phyloP scores from a whole-genome alignment of 768 basidiomycete species.

The Amanita inopinata region DNA sequence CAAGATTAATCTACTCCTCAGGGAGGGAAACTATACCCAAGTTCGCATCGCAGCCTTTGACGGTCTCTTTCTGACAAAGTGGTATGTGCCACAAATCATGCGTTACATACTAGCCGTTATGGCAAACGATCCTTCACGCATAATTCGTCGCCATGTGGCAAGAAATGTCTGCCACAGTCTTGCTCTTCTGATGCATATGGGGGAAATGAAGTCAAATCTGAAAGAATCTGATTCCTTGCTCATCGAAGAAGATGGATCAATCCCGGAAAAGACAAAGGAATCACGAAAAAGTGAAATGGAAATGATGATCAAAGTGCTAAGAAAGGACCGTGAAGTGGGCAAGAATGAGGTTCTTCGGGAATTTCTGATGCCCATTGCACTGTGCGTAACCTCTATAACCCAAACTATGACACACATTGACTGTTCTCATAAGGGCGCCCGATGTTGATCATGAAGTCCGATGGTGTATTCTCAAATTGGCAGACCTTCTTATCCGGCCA shows the following conservation, averaged over 20 bases:
- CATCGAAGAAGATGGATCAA: slow-evolving; percentile 79
- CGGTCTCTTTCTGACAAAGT: slow-evolving; percentile 80
- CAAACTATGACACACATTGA: slow-evolving; percentile 16
- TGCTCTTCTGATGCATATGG: slow-evolving; percentile 78
- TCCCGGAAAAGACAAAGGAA: slow-evolving; percentile 61
- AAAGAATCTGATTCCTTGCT: slow-evolving; percentile 73
- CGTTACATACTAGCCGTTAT: slow-evolving; percentile 83
- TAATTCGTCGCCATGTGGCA: slow-evolving; percentile 81
- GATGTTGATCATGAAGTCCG: slow-evolving; percentile 83
- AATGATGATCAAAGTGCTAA: slow-evolving; percentile 73
- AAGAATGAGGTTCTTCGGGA: slow-evolving; percentile 74
- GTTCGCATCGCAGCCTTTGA: slow-evolving; percentile 93
- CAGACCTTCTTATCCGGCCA: slow-evolving; percentile 79
- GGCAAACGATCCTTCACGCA: slow-evolving; percentile 74
- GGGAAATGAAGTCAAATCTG: slow-evolving; percentile 70
- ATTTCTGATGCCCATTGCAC: slow-evolving; percentile 68
- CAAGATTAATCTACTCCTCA: slow-evolving; percentile 22
- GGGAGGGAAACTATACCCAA: slow-evolving; percentile 89
- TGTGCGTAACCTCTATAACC: slow-evolving; percentile 38
- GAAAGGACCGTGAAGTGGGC: slow-evolving; percentile 81
- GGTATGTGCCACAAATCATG: slow-evolving; percentile 80
- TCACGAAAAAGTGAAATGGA: slow-evolving; percentile 78
- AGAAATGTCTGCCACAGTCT: slow-evolving; percentile 80
- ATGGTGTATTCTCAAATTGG: slow-evolving; percentile 85
- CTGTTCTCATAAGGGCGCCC: slow-evolving; percentile 40